Conservation (phyloP, 176 grass and related monocot genomes). For the Triticum monococcum region DNA sequence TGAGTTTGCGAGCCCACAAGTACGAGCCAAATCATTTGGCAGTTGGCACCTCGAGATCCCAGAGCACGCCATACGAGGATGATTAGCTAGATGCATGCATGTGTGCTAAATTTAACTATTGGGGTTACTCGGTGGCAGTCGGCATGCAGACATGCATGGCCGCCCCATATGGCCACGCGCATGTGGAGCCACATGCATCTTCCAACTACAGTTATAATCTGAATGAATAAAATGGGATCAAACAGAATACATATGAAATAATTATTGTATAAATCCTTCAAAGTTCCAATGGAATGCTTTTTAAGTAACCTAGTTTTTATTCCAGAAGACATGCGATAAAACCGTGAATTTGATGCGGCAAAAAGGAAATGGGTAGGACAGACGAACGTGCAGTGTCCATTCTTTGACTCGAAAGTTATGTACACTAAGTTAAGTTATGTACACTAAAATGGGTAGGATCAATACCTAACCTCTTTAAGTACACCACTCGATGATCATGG, state of each 20-base stretch:
- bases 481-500: not conserved
- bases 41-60: slow-evolving; percentile 5
- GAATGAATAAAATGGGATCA: not conserved
- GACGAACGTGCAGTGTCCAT: not conserved
- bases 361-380: not conserved
- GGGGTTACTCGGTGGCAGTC: not conserved
- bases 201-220: not conserved
- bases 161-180: slow-evolving; percentile 15
- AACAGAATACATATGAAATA: not conserved
- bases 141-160: slow-evolving; percentile 1
- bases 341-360: not conserved
- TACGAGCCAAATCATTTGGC: slow-evolving; percentile 32
- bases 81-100: slow-evolving; percentile 9
- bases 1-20: slow-evolving; percentile 9
- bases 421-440: not conserved
- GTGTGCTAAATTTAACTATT: not conserved
- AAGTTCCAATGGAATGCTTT: not conserved
- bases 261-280: not conserved
- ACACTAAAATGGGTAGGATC: too few relatives aligned
- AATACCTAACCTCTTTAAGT: not conserved
- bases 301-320: not conserved
- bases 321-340: not conserved
- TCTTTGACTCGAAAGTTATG: not conserved
- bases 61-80: slow-evolving; percentile 30
- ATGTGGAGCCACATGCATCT: slow-evolving; percentile 23